Percentiles rank a stretch among this genome's conserved stretches.
Evolutionary conservation across 139 green algal species (phyloP).

Genomic region (Diplosphaera chodatii): DNA sequence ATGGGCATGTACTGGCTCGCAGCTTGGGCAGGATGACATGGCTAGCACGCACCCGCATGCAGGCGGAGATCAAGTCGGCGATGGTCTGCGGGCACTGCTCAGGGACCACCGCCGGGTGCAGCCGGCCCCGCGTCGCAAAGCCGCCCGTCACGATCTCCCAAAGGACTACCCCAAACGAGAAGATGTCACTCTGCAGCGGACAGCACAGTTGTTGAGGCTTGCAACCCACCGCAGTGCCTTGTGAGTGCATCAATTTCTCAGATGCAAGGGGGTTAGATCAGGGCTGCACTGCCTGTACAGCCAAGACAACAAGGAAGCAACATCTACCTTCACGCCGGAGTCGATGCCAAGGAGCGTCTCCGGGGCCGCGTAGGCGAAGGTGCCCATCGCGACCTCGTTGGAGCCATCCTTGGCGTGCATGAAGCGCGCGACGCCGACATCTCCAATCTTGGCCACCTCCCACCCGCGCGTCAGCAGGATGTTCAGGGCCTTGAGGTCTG

Average conservation of each 20-base stretch:
- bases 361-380: conserved; percentile 1
- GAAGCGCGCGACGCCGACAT: conserved; percentile 2
- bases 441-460: conserved; percentile 6
- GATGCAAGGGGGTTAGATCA: no score
- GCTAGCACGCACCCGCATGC: not conserved
- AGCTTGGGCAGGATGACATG: no score
- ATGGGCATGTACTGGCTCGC: no score
- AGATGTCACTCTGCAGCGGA: conserved; percentile 4
- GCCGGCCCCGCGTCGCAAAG: not conserved
- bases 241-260: no score
- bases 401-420: not conserved
- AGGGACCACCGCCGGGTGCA: not conserved
- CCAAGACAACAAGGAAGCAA: no score
- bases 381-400: conserved; percentile 1
- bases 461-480: conserved; percentile 4
- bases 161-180: conserved; percentile 4
- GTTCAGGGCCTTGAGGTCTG: conserved; percentile 1
- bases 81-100: not conserved
- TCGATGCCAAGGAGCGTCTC: not conserved
- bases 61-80: not conserved
- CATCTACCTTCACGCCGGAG: conserved; percentile 6
- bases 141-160: conserved; percentile 4
- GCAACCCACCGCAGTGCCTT: no score
- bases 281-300: no score
- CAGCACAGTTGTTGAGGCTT: not conserved